Evolutionary conservation across 257 asterid species (phyloP).

Genomic region (Solanum chiquidenum): DNA sequence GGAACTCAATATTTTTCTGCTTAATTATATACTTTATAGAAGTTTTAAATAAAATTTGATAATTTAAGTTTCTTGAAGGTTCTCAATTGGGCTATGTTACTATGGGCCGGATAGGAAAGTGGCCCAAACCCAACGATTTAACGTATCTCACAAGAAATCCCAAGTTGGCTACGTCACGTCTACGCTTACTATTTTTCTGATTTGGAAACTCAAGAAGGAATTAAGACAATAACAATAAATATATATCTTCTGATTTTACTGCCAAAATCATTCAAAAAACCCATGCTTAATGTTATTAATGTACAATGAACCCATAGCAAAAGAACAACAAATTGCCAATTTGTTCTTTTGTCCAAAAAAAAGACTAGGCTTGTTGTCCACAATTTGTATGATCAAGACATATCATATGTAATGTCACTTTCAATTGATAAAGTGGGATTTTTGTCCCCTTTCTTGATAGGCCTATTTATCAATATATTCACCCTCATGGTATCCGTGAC

Average conservation of each 20-base stretch:
- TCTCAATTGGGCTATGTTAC: neutral
- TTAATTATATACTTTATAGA: too few species aligned
- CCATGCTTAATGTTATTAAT: neutral
- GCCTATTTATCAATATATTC: neutral
- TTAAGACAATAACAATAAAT: neutral
- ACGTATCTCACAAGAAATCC: neutral
- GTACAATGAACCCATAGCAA: neutral
- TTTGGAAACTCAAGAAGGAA: neutral
- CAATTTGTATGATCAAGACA: conserved; percentile 16
- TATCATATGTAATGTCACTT: conserved; percentile 7
- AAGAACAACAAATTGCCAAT: neutral
- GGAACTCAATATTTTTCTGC: neutral
- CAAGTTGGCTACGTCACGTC: neutral
- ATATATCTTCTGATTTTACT: neutral
- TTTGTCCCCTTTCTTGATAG: neutral
- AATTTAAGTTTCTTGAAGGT: neutral
- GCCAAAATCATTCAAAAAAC: neutral
- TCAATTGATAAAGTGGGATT: neutral
- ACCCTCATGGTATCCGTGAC: neutral
- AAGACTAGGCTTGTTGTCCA: neutral
- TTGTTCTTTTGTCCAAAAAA: neutral
- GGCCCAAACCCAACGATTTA: neutral
- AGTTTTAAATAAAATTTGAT: neutral
- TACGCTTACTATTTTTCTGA: neutral
- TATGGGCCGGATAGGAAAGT: neutral